A percentile compares a stretch with the other conserved stretches of the same genome.
Evolutionary conservation across 371 early-diverging fungal species (phyloP).

Genomic region (Mucor indicus): DNA sequence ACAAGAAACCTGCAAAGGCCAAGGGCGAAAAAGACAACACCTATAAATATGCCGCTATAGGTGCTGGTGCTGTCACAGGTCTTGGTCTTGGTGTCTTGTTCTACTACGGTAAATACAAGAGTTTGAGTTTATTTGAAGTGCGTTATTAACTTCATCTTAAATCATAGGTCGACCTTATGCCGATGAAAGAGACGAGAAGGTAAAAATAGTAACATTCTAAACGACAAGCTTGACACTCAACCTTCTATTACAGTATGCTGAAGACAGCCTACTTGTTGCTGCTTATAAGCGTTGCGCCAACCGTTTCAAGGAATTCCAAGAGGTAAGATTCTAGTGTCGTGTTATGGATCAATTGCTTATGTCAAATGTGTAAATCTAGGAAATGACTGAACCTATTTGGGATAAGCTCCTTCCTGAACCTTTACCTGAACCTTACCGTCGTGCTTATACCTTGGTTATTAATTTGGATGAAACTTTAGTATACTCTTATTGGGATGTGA

Average conservation of each 20-base stretch:
- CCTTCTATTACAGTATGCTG: constrained; percentile 27
- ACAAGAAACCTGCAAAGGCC: constrained; percentile 49
- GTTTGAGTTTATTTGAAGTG: neutral
- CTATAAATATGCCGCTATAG: constrained; percentile 22
- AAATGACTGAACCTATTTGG: constrained; percentile 62
- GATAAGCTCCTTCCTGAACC: constrained; percentile 90
- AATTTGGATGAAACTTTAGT: constrained; percentile 92
- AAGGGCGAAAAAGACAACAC: constrained; percentile 14
- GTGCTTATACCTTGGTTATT: constrained; percentile 88
- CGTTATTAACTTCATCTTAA: neutral
- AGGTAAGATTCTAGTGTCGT: constrained; percentile 16
- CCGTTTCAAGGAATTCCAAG: constrained; percentile 39
- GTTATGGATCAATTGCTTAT: too few species aligned
- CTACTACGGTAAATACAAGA: constrained; percentile 23
- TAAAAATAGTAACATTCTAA: neutral
- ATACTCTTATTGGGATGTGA: constrained; percentile 90
- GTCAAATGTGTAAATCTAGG: constrained; percentile 15
- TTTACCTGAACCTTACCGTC: constrained; percentile 75
- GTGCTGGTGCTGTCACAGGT: constrained; percentile 23
- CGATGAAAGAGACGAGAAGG: constrained; percentile 34
- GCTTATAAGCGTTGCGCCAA: constrained; percentile 42
- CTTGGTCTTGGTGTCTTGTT: constrained; percentile 22
- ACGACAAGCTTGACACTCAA: neutral
- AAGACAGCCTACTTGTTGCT: constrained; percentile 31
- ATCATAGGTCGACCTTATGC: constrained; percentile 29